Conservation (phyloP, 495 filamentous ascomycete species). For the Penicillium coprophilum region DNA sequence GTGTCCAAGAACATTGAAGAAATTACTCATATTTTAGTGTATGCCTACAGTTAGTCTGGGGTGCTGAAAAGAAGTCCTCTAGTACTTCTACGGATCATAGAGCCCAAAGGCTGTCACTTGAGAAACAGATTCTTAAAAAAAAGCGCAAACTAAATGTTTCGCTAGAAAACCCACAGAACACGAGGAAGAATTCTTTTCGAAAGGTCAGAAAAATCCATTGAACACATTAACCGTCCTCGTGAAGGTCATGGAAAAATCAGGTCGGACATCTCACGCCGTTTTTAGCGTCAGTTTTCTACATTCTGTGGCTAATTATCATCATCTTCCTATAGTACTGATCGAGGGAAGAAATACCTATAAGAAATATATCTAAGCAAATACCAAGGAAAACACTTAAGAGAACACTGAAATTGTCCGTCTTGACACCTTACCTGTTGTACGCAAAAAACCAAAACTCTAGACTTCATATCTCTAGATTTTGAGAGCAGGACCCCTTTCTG, state of each 20-base stretch:
- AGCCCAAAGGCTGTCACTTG: not conserved
- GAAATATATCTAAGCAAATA: no score
- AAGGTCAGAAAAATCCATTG: not conserved
- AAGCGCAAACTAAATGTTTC: not conserved
- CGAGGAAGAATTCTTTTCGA: not conserved
- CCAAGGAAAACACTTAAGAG: no score
- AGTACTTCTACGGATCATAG: not conserved
- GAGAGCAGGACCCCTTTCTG: conserved; percentile 42
- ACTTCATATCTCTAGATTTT: conserved; percentile 4
- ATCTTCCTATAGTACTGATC: no score
- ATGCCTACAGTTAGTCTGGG: not conserved
- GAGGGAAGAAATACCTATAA: no score
- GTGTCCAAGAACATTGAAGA: not conserved
- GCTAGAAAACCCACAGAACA: not conserved
- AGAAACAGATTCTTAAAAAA: not conserved
- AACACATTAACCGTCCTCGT: not conserved
- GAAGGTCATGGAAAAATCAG: no score
- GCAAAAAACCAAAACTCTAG: not conserved
- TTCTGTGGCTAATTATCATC: no score
- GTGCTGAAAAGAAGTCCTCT: not conserved
- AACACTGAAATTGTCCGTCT: no score
- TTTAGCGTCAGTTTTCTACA: no score
- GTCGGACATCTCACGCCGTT: no score
- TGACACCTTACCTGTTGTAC: not conserved
- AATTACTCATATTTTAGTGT: not conserved